Conservation (phyloP, 306 rosid genomes). For the Lathyrus sativus region DNA sequence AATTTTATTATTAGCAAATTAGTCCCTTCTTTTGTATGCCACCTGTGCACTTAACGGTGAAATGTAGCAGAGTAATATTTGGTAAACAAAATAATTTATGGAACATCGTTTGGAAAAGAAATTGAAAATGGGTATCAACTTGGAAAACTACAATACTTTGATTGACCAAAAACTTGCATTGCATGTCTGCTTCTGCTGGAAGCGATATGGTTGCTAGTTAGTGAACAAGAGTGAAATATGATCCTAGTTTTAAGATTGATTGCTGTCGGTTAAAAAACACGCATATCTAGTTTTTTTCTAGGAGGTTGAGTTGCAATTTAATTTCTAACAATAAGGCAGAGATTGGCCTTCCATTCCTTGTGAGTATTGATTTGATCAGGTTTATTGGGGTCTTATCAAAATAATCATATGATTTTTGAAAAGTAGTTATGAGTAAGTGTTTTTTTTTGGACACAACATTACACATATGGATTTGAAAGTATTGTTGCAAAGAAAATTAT, state of each 20-base stretch:
- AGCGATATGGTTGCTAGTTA: constrained; percentile 16
- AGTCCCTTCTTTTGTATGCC: constrained; percentile 7
- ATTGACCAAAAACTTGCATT: not conserved
- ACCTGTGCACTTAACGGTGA: not conserved
- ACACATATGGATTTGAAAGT: constrained; percentile 20
- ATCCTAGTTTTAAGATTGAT: constrained; percentile 26
- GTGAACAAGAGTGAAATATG: constrained; percentile 8
- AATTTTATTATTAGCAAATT: not conserved
- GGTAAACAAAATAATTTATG: constrained; percentile 4
- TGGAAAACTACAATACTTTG: not conserved
- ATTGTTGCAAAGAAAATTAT: constrained; percentile 5
- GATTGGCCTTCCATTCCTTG: constrained; percentile 22
- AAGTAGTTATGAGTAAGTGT: constrained; percentile 10
- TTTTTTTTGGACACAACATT: constrained; percentile 11
- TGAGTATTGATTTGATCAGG: constrained; percentile 19
- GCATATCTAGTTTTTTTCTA: constrained; percentile 18
- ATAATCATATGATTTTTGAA: constrained; percentile 19
- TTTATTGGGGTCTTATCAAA: constrained; percentile 27
- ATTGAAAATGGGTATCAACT: constrained; percentile 6
- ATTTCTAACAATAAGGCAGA: constrained; percentile 6
- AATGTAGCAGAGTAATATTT: constrained; percentile 1
- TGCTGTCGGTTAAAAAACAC: constrained; percentile 23
- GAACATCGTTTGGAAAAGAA: not conserved
- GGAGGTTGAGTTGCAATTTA: constrained; percentile 30
- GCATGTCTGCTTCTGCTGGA: not conserved